Base-by-base conservation (phyloP, 2,329 filamentous ascomycete genomes). In the Aplosporella prunicola region DNA sequence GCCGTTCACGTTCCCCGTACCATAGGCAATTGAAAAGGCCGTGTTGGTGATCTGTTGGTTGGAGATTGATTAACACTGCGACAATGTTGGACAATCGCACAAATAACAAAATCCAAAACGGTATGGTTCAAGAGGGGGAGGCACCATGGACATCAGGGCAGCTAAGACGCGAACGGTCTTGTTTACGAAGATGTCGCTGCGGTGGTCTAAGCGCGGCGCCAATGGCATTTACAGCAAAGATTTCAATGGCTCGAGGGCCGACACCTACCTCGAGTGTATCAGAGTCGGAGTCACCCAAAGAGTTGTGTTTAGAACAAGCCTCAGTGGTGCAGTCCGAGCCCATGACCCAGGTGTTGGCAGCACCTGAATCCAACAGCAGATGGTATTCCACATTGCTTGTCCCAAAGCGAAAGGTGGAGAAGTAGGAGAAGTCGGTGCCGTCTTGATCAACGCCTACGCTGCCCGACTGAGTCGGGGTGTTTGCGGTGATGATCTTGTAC, bases 311-410 rank as follows among this genome's bases (percentile, higher is more conserved):
- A 20, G 61, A 55, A 56, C 87, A 94, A 4, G 83, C 73, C 16
- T 68, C 58, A 3, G 75, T 76, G 11, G 57, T 68, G 63, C 87
- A 94, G 38, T 69, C 63, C 11, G 75, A 66, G 20, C 79, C 74
- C 75, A 91, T 91, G 14, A 93, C 75, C 87, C 87, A 94, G 9
- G 80, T 86, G 41, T 83, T 85, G 13, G 68, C 64, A 10, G 69
- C 68, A 6, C 70, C 72, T 1, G 69, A 70, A 49, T 76, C 72
- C 10, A 75, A 49, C 37, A 74, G 53, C 52, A 76, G 60, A 51
- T 67, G 67, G 57, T 73, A 71, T 30, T 64, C 57, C 47, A 71
- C 59, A 24, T 62, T 59, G 41, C 65, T 58, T 10, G 63, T 65
- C 4, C 72, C 72, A 41, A 75, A 61, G 6, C 59, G 60, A 26